Evolutionary conservation across 2,329 filamentous ascomycete genomes (phyloP).

Genomic region (Coleophoma eucalyptorum): DNA sequence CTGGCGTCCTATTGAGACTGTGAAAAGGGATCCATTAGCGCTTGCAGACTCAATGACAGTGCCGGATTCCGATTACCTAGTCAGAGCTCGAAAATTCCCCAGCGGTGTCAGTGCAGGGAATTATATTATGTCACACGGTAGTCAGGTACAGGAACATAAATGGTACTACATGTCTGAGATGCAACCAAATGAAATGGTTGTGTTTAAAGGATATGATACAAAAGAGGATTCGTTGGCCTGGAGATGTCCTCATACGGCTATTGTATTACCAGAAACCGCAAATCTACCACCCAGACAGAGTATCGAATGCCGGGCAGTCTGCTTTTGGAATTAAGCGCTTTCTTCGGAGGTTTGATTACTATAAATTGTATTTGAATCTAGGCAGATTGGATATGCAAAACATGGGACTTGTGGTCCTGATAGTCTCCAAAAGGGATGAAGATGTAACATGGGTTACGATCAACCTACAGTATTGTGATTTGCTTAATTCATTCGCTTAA

Average conservation of each 20-base stretch:
- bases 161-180: conserved; percentile 6
- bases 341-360: too few relatives aligned
- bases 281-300: conserved; percentile 2
- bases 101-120: background rate
- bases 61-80: conserved; percentile 1
- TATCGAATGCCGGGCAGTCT: conserved; percentile 1
- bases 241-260: conserved; percentile 4
- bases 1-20: background rate
- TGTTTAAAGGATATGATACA: conserved; percentile 5
- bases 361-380: too few relatives aligned
- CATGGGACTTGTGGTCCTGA: too few relatives aligned
- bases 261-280: background rate
- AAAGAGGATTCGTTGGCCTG: background rate
- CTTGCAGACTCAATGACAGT: conserved; percentile 2
- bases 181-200: conserved; percentile 3
- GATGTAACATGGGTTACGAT: too few relatives aligned
- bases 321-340: background rate
- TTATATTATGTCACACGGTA: conserved; percentile 1
- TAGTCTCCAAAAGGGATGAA: too few relatives aligned
- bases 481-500: too few relatives aligned
- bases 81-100: conserved; percentile 2
- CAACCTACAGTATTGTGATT: too few relatives aligned
- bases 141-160: background rate
- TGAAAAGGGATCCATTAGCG: background rate
- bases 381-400: too few relatives aligned